Evolutionary conservation across 2,329 filamentous ascomycete genomes (phyloP), one percentile per base, ranked within the genome.

Genomic region (Fusarium pseudoanthophilum): DNA sequence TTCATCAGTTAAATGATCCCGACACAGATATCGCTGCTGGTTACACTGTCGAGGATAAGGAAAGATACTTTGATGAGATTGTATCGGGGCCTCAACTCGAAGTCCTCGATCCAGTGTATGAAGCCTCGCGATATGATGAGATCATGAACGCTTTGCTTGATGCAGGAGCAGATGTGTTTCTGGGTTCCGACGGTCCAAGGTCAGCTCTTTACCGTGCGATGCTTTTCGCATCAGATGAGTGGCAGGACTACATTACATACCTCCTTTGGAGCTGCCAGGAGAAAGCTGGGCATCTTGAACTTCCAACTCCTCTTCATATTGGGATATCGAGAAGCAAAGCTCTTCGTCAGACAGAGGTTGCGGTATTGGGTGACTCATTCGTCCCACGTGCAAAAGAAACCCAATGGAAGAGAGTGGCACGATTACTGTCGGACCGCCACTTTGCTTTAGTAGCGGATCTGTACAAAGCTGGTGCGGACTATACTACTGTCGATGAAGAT

Each of bases 381-480:
- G n/a, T 60, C 7, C 32, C 52, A 30, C n/a, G 40, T 15, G 30
- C 57, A 16, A 60, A 61, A 20, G 46, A 64, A 21, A 60, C 45
- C 5, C 58, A 60, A 4, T 72, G 71, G 68, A 11, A 52, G 24
- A 52, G 55, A n/a, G 48, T 75, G 4, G 32, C 51, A 18, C 20
- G 21, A 21, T 43, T 72, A 18, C 52, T 75, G 3, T 26, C 26
- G 3, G 43, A 62, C 7, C 59, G 51, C 6, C 64, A 74, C 28
- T 75, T 63, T 36, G 60, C 64, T 24, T 32, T 75, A 30, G 53
- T 75, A 15, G 14, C 21, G 9, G 16, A 58, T 11, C 7, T 75
- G 21, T 53, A 61, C 40, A 51, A 66, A 42, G 37, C 60, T 28
- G 71, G 73, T 15, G 71, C 69, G 7, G 55, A 72, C 46, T 75